Percentiles rank a stretch among this genome's conserved stretches.
Evolutionary conservation across 345 rosid species (phyloP).

Genomic region (Eucalyptus grandis): DNA sequence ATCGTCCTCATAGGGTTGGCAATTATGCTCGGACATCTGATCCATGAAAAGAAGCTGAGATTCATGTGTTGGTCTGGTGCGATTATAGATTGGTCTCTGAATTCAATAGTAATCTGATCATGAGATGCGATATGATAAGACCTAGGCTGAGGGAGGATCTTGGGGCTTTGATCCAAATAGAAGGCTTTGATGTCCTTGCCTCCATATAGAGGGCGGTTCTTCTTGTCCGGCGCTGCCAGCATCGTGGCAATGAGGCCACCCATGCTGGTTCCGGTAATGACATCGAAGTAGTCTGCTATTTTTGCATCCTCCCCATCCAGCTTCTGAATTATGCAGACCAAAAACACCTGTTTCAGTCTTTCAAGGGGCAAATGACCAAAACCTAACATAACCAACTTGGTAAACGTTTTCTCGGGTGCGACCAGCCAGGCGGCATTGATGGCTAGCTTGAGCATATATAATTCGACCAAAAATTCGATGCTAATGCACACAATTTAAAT

Average conservation of each 20-base stretch:
- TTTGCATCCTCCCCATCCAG: conserved; percentile 56
- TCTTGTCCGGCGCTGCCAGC: conserved; percentile 39
- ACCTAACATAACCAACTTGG: background rate
- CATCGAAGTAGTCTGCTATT: conserved; percentile 54
- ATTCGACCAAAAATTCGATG: background rate
- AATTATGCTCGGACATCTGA: background rate
- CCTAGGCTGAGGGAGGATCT: conserved; percentile 38
- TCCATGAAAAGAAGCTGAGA: background rate
- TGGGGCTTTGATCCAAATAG: conserved; percentile 31
- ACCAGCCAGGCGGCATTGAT: background rate
- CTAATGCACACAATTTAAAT: background rate
- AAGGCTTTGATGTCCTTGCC: conserved; percentile 51
- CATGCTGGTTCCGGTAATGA: conserved; percentile 51
- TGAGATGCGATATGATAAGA: background rate
- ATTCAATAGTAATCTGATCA: background rate
- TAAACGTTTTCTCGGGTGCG: background rate
- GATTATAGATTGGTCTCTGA: background rate
- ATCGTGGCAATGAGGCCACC: conserved; percentile 68
- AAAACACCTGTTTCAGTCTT: background rate
- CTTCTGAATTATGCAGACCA: conserved; percentile 16
- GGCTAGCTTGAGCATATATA: background rate
- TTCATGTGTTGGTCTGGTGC: background rate
- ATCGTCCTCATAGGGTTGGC: conserved; percentile 9
- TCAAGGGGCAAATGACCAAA: background rate
- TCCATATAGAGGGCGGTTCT: conserved; percentile 45